A percentile compares a stretch with the other conserved stretches of the same genome.
Conservation (phyloP, 352 stramenopile species). For the Globisporangium iwayamae region DNA sequence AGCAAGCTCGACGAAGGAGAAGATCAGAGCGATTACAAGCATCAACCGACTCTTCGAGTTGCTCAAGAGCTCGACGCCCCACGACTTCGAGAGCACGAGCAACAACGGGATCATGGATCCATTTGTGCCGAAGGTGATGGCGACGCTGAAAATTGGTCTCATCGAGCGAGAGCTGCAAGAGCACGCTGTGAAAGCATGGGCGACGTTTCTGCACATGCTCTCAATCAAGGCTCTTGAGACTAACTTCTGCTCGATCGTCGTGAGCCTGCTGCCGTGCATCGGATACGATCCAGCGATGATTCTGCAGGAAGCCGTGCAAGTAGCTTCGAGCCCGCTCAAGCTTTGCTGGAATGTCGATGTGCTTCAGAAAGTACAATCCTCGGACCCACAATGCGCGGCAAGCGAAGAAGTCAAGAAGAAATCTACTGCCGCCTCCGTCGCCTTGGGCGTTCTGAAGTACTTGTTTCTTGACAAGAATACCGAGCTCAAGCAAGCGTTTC, state of each 20-base stretch:
- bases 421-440: conserved; percentile 10
- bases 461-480: conserved; percentile 67
- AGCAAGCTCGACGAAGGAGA: conserved; percentile 27
- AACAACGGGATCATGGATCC: conserved; percentile 59
- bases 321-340: conserved; percentile 15
- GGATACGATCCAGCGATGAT: conserved; percentile 38
- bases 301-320: conserved; percentile 29
- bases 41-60: conserved; percentile 70
- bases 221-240: conserved; percentile 73
- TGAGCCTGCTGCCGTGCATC: conserved; percentile 81
- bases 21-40: conserved; percentile 67
- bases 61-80: conserved; percentile 29
- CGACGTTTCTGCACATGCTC: conserved; percentile 76
- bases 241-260: conserved; percentile 86
- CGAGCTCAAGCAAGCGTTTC: conserved; percentile 61
- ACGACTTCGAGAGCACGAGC: conserved; percentile 25
- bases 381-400: neutral
- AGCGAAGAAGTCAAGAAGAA: neutral
- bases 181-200: conserved; percentile 67
- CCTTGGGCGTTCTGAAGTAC: conserved; percentile 51
- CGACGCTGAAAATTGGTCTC: conserved; percentile 78
- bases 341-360: conserved; percentile 40
- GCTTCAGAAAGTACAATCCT: conserved; percentile 16
- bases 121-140: conserved; percentile 89
- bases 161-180: conserved; percentile 50